phyloP scores from a whole-genome alignment of 148 eudicot species.

The Hydrangea macrophylla region DNA sequence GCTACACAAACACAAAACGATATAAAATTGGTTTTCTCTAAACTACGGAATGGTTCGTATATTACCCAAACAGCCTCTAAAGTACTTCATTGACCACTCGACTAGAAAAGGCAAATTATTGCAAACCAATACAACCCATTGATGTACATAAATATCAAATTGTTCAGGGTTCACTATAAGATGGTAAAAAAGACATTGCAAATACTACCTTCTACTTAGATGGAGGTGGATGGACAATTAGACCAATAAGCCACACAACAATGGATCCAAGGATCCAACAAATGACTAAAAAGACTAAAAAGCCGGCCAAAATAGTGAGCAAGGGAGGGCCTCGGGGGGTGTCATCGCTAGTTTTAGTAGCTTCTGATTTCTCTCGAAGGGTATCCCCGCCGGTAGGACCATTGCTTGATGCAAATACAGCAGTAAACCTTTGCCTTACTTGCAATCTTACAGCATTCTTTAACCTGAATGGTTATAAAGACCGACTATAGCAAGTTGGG shows the following conservation, averaged over 20 bases:
- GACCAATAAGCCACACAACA: slow-evolving; percentile 34
- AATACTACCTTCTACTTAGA: slow-evolving; percentile 7
- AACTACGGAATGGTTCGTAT: too few relatives aligned
- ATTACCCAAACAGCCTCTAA: too few relatives aligned
- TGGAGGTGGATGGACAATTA: slow-evolving; percentile 26
- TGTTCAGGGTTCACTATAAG: background rate
- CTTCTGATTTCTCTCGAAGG: slow-evolving; percentile 17
- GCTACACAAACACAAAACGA: too few relatives aligned
- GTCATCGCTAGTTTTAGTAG: slow-evolving; percentile 9
- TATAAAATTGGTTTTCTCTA: too few relatives aligned
- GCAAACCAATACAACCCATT: background rate
- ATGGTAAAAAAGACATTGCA: background rate
- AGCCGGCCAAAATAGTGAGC: slow-evolving; percentile 48
- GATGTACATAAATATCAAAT: background rate
- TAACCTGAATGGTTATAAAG: slow-evolving; percentile 16
- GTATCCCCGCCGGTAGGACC: slow-evolving; percentile 20
- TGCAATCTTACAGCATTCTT: slow-evolving; percentile 18
- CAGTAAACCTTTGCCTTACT: slow-evolving; percentile 18
- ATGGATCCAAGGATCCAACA: slow-evolving; percentile 42
- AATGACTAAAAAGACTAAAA: slow-evolving; percentile 23
- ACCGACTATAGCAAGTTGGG: background rate
- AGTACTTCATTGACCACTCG: background rate
- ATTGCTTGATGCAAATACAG: slow-evolving; percentile 31
- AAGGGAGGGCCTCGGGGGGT: slow-evolving; percentile 40
- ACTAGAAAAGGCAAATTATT: background rate